Base-by-base conservation (phyloP, 305 asterid species). In the Fraxinus greggii region DNA sequence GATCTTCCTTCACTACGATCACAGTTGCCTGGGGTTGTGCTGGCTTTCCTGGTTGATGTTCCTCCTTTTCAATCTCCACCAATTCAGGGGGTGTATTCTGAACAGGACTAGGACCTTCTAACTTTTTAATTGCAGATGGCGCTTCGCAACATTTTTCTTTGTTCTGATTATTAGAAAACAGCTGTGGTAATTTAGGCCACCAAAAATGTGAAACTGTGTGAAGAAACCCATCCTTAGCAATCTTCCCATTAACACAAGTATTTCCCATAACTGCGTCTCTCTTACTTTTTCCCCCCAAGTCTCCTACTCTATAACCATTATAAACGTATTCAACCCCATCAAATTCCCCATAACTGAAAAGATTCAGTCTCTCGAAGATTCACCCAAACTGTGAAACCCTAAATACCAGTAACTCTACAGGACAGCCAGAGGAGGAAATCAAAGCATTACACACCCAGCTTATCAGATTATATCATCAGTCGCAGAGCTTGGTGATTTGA, bases 261-360 rank as follows among this genome's bases (percentile, higher is more conserved):
- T 90, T 90, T 74, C 94, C 94, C 94, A 90, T 70, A 70, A 31
- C 2, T 31, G 24, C 23, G 9, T 70, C 12, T 90, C 84, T 80
- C 75, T 78, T 67, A 8, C 40, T 35, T 21, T 61, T 51, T 21
- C 63, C 72, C 38, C 15, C 3, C 33, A 72, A 72, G 7, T 6
- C n/a, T 56, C 77, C 81, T 48, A 24, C 67, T 48, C 33, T 36
- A 26, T 13, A 79, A 40, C 4, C 23, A 40, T 38, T 19, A 17
- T 29, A 79, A 23, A 19, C 82, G 35, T 45, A 33, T n/a, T 69
- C 38, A 79, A 24, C 69, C 77, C 77, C 59, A 65, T 19, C 19
- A 51, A 28, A 3, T 26, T 29, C 48, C 72, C 36, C 36, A 29
- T 6, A 15, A 21, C 12, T 23, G 54, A 32, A 63, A 26, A 15